These are phyloP conservation scores for Auricularia sp. DNA, from an alignment of 768 basidiomycete genomes.

Conservation along the genomic window DNA sequence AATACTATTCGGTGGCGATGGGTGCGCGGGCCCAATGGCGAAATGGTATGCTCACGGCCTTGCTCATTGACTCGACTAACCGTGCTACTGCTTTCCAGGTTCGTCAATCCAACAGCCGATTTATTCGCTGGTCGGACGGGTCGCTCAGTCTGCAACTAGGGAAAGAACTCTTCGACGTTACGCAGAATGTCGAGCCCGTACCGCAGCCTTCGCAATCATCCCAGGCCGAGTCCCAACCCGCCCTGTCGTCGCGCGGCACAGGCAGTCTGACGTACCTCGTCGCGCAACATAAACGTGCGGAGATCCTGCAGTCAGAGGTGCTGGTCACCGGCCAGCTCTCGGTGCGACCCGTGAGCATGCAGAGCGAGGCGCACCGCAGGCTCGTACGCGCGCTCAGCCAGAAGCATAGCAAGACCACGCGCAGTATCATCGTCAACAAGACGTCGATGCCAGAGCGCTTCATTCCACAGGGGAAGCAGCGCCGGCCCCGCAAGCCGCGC, in stretches of 20 bases:
- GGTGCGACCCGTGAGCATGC: conserved; percentile 80
- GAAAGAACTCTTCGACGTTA: conserved; percentile 88
- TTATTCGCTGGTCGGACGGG: conserved; percentile 95
- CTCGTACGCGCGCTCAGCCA: conserved; percentile 79
- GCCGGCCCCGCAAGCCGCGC: background rate
- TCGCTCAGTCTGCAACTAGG: conserved; percentile 83
- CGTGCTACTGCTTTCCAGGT: conserved; percentile 31
- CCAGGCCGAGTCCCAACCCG: conserved; percentile 8
- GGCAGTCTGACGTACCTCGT: conserved; percentile 80
- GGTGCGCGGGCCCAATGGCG: conserved; percentile 63
- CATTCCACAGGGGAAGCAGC: conserved; percentile 44
- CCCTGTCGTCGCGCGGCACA: background rate
- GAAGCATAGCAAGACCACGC: conserved; percentile 71
- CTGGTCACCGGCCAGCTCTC: conserved; percentile 75
- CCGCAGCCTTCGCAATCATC: conserved; percentile 22
- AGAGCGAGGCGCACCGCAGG: conserved; percentile 82
- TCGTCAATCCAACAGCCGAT: conserved; percentile 80
- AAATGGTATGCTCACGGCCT: conserved; percentile 47
- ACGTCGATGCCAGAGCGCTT: conserved; percentile 53
- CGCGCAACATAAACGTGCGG: conserved; percentile 77
- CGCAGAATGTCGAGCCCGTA: conserved; percentile 50
- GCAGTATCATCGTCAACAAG: conserved; percentile 63
- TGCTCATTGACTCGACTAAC: conserved; percentile 3
- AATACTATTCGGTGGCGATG: conserved; percentile 96
- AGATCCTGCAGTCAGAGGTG: conserved; percentile 80